Percentiles rank a stretch among this genome's conserved stretches.
phyloP scores from a whole-genome alignment of 306 rosid species.

The Argentina anserina region DNA sequence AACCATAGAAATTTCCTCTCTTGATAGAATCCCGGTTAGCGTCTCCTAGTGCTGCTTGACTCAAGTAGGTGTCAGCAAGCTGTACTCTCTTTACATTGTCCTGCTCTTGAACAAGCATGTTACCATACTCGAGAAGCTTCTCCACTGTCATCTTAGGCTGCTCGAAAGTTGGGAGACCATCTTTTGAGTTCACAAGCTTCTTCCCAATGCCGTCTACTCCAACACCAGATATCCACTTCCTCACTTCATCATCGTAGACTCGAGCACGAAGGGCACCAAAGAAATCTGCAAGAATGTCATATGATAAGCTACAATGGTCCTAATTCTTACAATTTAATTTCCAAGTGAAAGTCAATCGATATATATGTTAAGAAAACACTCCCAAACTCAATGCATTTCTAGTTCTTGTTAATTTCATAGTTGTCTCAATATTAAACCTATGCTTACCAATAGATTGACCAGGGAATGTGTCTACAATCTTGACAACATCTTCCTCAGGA shows the following conservation, averaged over 20 bases:
- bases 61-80: slow-evolving; percentile 45
- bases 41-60: slow-evolving; percentile 51
- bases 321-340: neutral
- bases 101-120: slow-evolving; percentile 50
- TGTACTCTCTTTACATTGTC: slow-evolving; percentile 53
- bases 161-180: slow-evolving; percentile 50
- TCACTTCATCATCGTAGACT: slow-evolving; percentile 54
- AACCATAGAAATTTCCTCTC: slow-evolving; percentile 39
- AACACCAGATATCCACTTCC: slow-evolving; percentile 46
- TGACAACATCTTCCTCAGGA: slow-evolving; percentile 36
- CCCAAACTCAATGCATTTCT: neutral
- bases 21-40: slow-evolving; percentile 38
- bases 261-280: slow-evolving; percentile 54
- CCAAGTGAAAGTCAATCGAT: neutral
- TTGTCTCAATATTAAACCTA: neutral
- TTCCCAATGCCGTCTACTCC: slow-evolving; percentile 46
- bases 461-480: slow-evolving; percentile 50
- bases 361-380: neutral
- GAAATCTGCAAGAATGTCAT: slow-evolving; percentile 37
- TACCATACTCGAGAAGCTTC: slow-evolving; percentile 46
- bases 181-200: slow-evolving; percentile 55
- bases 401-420: neutral
- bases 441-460: slow-evolving; percentile 56
- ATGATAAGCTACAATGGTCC: neutral
- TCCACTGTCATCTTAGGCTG: slow-evolving; percentile 54